A percentile compares a stretch with the other conserved stretches of the same genome.
Evolutionary conservation across 192 early-diverging fungal species (phyloP).

Genomic region (Backusella macrospora): DNA sequence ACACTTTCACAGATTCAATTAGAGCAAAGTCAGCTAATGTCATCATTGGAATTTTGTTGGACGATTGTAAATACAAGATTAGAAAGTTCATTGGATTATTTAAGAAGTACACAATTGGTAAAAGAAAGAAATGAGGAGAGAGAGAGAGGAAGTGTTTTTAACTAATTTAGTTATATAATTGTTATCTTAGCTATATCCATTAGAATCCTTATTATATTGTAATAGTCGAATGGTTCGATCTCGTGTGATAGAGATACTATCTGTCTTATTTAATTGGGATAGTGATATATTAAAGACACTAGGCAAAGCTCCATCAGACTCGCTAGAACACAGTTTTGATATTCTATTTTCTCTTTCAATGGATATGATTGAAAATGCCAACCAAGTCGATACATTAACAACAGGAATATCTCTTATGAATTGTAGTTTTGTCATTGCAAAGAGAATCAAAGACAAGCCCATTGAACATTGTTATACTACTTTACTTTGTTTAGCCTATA

Average conservation of each 20-base stretch:
- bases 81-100: conserved; percentile 38
- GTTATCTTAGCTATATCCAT: conserved; percentile 27
- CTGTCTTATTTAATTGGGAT: conserved; percentile 42
- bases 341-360: not conserved
- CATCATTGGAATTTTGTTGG: conserved; percentile 54
- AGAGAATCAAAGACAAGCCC: not conserved
- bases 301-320: not conserved
- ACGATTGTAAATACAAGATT: conserved; percentile 39
- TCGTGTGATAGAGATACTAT: conserved; percentile 50
- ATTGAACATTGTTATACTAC: not conserved
- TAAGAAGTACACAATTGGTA: conserved; percentile 48
- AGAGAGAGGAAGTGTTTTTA: no score
- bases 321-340: not conserved
- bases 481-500: not conserved
- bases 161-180: not conserved
- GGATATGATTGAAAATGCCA: conserved; percentile 4
- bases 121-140: not conserved
- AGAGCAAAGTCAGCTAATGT: conserved; percentile 38
- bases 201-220: conserved; percentile 33
- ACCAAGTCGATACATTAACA: conserved; percentile 5
- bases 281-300: conserved; percentile 36
- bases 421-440: not conserved
- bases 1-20: conserved; percentile 33
- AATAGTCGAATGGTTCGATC: conserved; percentile 41
- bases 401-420: conserved; percentile 15